Evolutionary conservation across 2,329 filamentous ascomycete genomes (phyloP).

Genomic region (Colletotrichum cereale): DNA sequence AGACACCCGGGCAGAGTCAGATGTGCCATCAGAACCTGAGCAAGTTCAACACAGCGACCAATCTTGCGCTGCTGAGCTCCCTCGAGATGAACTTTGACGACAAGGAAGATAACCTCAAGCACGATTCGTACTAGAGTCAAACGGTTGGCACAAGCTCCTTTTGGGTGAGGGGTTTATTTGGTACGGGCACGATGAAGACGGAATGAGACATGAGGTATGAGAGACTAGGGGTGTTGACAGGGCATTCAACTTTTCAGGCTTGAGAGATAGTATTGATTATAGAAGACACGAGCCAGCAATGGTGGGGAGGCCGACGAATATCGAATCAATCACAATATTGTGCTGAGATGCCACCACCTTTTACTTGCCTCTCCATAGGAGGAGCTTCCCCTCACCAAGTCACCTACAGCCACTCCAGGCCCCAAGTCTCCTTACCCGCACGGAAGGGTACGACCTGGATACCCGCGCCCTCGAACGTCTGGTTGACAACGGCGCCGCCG

Average conservation of each 20-base stretch:
- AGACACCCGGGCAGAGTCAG: conserved; percentile 15
- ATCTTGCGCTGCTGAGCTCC: conserved; percentile 16
- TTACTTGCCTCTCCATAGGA: neutral
- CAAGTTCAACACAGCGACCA: conserved; percentile 3
- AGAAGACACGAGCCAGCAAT: conserved; percentile 33
- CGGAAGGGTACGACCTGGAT: conserved; percentile 76
- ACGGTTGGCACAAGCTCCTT: neutral
- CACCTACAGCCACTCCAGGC: conserved; percentile 57
- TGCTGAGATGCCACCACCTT: neutral
- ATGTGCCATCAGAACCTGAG: conserved; percentile 13
- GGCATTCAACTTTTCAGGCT: conserved; percentile 4
- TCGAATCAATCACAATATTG: neutral
- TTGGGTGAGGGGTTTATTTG: neutral
- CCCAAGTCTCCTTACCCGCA: conserved; percentile 71
- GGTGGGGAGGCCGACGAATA: neutral
- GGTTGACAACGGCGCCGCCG: conserved; percentile 65
- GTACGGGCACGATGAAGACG: neutral
- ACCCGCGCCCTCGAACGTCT: conserved; percentile 66
- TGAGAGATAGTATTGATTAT: conserved; percentile 37
- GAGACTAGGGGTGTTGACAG: conserved; percentile 5
- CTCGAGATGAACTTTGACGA: conserved; percentile 1
- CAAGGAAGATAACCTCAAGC: neutral
- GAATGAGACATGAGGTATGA: conserved; percentile 35
- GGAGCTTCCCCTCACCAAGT: neutral
- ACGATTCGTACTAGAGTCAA: conserved; percentile 7